Evolutionary conservation across 2,329 filamentous ascomycete genomes (phyloP), one percentile per base, ranked within the genome.

Genomic region (Arachnopeziza araneosa): DNA sequence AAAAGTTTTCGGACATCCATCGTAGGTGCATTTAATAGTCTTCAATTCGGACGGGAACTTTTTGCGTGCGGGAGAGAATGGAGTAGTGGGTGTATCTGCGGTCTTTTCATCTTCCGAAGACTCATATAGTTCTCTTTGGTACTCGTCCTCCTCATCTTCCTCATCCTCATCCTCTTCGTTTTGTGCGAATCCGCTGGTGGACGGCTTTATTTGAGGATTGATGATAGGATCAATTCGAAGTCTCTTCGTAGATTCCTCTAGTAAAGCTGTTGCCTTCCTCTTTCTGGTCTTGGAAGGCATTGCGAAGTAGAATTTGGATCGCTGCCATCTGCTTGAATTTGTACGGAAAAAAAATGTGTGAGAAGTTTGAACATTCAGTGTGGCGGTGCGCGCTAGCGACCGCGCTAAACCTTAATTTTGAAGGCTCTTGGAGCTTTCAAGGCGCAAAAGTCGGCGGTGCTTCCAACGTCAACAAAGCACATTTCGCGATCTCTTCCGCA

Each of bases 1-100:
- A 79, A 95, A 98, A 7, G 87, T 86, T 76, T 96, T 96, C 60
- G 78, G 76, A 72, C 93, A 98, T 64, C 80, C 83, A 12, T 87
- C 82, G 72, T 85, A 87, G 0, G 88, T 85, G 75, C 93, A 97
- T 58, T 79, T 77, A 64, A 92, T 87, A 5, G 85, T 92, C 78
- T 96, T 96, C 60, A 85, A 80, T 71, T 84, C 90, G 50, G 86
- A 90, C 2, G 87, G 87, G 63, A 84, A 85, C 60, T 80, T 83
- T 60, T 76, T 68, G 55, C 65, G 65, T 14, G 77, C 63, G 19
- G 83, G 80, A 2, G 80, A 82, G 58, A 77, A 71, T 8, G 80
- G 79, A 2, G 80, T 83, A 22, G 76, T 68, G 9, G 81, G 79
- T 1, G 80, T 82, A 50, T 78, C 74, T 21, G 60, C 64, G 50